phyloP scores from a whole-genome alignment of 139 green algal species.

The Gonium pectorale region DNA sequence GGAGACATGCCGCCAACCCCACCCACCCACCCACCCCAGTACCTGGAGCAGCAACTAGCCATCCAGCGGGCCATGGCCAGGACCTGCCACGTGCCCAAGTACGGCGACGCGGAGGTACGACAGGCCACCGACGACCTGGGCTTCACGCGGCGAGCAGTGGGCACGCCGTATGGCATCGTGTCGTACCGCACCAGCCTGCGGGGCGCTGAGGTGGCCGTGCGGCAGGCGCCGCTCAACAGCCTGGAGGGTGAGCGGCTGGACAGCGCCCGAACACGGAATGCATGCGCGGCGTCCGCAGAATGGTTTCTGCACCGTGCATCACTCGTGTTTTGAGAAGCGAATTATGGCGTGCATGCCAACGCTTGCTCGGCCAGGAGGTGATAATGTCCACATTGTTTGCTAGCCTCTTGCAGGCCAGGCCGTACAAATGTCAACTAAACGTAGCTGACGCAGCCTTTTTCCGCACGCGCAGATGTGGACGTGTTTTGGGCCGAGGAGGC shows the following conservation, averaged over 20 bases:
- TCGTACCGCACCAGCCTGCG: neutral
- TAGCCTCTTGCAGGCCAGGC: too few relatives aligned
- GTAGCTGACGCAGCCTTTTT: too few relatives aligned
- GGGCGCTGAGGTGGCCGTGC: neutral
- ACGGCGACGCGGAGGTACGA: neutral
- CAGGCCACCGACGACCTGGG: neutral
- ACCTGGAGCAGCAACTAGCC: conserved; percentile 26
- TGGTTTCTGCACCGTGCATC: too few relatives aligned
- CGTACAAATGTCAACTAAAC: too few relatives aligned
- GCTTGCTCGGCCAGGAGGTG: too few relatives aligned
- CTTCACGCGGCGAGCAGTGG: neutral
- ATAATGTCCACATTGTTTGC: too few relatives aligned
- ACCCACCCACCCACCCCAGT: neutral
- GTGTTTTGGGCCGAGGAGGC: neutral
- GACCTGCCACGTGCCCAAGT: neutral
- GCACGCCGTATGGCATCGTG: conserved; percentile 9
- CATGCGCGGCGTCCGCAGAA: too few relatives aligned
- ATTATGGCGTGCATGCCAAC: too few relatives aligned
- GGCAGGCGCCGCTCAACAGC: neutral
- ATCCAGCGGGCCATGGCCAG: neutral
- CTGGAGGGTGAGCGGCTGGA: conserved; percentile 1
- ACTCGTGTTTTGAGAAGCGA: too few relatives aligned
- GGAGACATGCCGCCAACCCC: neutral
- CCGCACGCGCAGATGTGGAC: conserved; percentile 25
- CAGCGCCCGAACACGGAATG: too few relatives aligned